A percentile compares a stretch with the other conserved stretches of the same genome.
Evolutionary conservation across 139 green algal genomes (phyloP).

Genomic region (Nannochloris sp.): DNA sequence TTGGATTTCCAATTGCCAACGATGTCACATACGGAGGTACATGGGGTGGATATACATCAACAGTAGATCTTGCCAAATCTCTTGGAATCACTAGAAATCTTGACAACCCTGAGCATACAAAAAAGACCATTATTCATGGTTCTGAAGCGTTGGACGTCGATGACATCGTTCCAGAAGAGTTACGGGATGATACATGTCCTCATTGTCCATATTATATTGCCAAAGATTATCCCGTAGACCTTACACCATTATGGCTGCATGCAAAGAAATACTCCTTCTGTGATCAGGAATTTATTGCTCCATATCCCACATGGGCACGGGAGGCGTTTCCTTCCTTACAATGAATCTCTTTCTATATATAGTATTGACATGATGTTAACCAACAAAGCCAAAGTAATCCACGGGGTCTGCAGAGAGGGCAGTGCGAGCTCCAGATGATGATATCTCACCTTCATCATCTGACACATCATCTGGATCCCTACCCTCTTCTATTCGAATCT

Average conservation of each 20-base stretch:
- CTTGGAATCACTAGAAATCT: too few relatives aligned
- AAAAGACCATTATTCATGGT: too few relatives aligned
- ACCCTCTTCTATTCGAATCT: slow-evolving; percentile 28
- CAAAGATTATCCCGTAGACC: slow-evolving; percentile 30
- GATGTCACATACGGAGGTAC: slow-evolving; percentile 55
- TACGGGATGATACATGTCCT: slow-evolving; percentile 14
- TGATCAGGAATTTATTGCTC: slow-evolving; percentile 43
- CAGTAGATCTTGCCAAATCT: background rate
- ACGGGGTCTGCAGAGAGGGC: slow-evolving; percentile 22
- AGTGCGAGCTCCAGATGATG: slow-evolving; percentile 7
- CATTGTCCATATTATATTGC: slow-evolving; percentile 35
- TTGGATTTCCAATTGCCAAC: slow-evolving; percentile 70
- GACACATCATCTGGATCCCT: background rate
- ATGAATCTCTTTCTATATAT: background rate
- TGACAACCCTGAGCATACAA: too few relatives aligned
- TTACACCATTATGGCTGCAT: slow-evolving; percentile 61
- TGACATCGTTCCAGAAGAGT: background rate
- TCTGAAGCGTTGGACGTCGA: too few relatives aligned
- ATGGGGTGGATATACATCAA: slow-evolving; percentile 4
- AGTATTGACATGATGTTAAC: background rate
- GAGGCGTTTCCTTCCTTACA: slow-evolving; percentile 6
- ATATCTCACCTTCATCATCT: slow-evolving; percentile 10
- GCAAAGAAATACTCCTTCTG: slow-evolving; percentile 37
- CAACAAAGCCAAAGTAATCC: slow-evolving; percentile 42
- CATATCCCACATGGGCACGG: slow-evolving; percentile 52